Evolutionary conservation across 1,284 basidiomycete species (phyloP).

Genomic region (Pseudomicrostroma phylloplanum): DNA sequence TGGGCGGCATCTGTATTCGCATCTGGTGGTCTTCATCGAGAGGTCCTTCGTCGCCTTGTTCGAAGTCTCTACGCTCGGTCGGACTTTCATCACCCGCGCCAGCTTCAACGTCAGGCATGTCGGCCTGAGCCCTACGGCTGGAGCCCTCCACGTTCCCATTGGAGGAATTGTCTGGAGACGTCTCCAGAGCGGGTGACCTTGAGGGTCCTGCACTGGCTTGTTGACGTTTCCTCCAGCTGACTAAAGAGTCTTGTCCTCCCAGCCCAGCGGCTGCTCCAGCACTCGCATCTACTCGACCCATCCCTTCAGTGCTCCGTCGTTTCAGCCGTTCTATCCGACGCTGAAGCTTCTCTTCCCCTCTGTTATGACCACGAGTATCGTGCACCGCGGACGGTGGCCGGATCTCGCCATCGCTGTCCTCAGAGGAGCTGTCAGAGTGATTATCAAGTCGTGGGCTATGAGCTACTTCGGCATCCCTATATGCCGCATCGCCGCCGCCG

Average conservation of each 20-base stretch:
- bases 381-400: too few species aligned
- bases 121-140: not conserved
- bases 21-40: slow-evolving; percentile 5
- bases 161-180: slow-evolving; percentile 28
- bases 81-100: too few species aligned
- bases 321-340: not conserved
- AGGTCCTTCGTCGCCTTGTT: too few species aligned
- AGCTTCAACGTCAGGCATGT: too few species aligned
- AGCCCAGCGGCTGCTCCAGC: slow-evolving; percentile 13
- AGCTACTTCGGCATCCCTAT: slow-evolving; percentile 19
- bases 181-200: slow-evolving; percentile 14
- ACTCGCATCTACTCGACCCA: not conserved
- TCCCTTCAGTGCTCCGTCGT: not conserved
- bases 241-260: slow-evolving; percentile 14
- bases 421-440: not conserved
- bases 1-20: slow-evolving; percentile 1
- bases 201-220: slow-evolving; percentile 20
- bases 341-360: not conserved
- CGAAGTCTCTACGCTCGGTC: too few species aligned
- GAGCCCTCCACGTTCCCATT: not conserved
- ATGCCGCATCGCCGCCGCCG: too few species aligned
- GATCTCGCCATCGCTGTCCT: slow-evolving; percentile 3
- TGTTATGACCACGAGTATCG: not conserved
- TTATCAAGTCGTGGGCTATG: slow-evolving; percentile 9
- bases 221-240: slow-evolving; percentile 18